phyloP scores from a whole-genome alignment of 176 grass and related monocot genomes.

The Tillandsia fasciculata region DNA sequence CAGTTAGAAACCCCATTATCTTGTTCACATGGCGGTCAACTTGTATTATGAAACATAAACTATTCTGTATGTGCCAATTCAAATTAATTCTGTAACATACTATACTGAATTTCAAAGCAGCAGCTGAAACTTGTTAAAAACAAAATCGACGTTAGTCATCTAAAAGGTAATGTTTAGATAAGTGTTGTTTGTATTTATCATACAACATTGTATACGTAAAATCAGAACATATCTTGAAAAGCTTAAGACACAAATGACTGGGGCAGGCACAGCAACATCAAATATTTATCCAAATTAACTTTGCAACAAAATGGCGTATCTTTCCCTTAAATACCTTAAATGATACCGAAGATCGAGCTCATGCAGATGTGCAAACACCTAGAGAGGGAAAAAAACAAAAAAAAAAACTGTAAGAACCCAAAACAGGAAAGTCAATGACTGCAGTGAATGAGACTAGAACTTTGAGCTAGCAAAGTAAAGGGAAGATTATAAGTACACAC shows the following conservation, averaged over 20 bases:
- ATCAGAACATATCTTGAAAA: background rate
- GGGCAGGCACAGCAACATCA: background rate
- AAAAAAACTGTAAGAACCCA: constrained; percentile 4
- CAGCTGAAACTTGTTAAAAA: too few relatives aligned
- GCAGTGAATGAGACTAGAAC: too few relatives aligned
- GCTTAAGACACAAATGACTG: background rate
- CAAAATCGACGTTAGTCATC: too few relatives aligned
- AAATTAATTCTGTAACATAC: too few relatives aligned
- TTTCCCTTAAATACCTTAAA: constrained; percentile 53
- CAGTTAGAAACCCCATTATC: too few relatives aligned
- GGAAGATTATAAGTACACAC: too few relatives aligned
- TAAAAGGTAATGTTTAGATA: too few relatives aligned
- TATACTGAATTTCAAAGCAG: too few relatives aligned
- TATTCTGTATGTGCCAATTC: too few relatives aligned
- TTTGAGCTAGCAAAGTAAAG: too few relatives aligned
- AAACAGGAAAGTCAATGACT: background rate
- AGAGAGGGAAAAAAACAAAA: background rate
- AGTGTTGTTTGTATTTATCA: background rate
- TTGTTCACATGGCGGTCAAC: too few relatives aligned
- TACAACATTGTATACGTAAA: background rate
- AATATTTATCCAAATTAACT: background rate
- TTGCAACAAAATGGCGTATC: background rate
- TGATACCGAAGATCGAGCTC: constrained; percentile 98
- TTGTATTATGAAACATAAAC: too few relatives aligned
- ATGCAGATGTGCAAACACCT: constrained; percentile 96